Evolutionary conservation across 768 basidiomycete genomes (phyloP), one percentile per base, ranked within the genome.

Genomic region (Obba rivulosa): DNA sequence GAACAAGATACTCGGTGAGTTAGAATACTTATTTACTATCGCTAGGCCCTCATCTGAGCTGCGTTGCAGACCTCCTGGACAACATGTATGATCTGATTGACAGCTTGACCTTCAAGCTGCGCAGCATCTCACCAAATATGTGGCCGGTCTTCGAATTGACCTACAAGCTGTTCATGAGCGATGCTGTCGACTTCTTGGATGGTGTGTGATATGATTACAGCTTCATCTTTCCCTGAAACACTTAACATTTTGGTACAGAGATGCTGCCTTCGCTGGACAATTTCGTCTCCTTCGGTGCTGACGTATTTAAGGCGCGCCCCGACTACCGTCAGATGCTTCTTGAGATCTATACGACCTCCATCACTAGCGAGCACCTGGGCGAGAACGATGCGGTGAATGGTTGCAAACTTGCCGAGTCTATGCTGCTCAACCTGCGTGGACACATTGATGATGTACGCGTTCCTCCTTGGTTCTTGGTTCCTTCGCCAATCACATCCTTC

Each of bases 221-320:
- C 46, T 18, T 10, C 5, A 44, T 22, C 4, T 31, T 24, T 8
- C 16, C 9, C 35, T 20, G 20, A 35, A 34, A 34, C 38, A 31
- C 20, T 25, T 13, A 49, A 50, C 20, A 47, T 28, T 9, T 9
- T 35, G 18, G n/a, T n/a, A 23, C 54, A 72, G 91, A 94, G 62
- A 93, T 92, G 88, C 75, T 91, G 21, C 88, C 89, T 10, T 81
- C 85, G 4, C 66, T 95, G 48, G 88, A 92, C 70, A 94, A 93
- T 73, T 89, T 91, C 62, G 73, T 95, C 45, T 88, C 87, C 13
- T 92, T 80, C 60, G 92, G 92, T 14, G 72, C 78, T 21, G 87
- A 91, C 13, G 69, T 81, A 14, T 83, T 94, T 68, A 83, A 87
- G 58, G 61, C 76, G 20, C 82, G 80, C 41, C 65, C 78, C 1